Evolutionary conservation across 805 yeast genomes (phyloP), one percentile per base, ranked within the genome.

Genomic region (Scheffersomyces ergatensis): DNA sequence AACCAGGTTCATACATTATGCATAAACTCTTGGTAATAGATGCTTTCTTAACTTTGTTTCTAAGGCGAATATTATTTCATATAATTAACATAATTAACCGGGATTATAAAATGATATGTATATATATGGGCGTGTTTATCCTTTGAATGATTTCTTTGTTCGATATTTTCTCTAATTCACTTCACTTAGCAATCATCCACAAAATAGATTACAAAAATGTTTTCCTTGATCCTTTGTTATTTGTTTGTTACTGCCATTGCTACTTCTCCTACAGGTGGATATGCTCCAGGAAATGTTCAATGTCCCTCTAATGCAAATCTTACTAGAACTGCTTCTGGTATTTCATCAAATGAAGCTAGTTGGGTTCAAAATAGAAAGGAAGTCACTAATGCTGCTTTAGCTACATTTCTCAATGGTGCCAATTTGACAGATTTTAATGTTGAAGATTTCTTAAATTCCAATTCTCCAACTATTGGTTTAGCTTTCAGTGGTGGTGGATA

Each of bases 211-310:
- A n/a, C n/a, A n/a, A n/a, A n/a, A n/a, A n/a, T n/a, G n/a, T n/a
- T n/a, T n/a, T n/a, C n/a, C n/a, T n/a, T n/a, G n/a, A n/a, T n/a
- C n/a, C n/a, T 25, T 25, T 25, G 8, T 11, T 25, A 25, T 25
- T 13, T 17, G 25, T 23, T 19, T 33, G 36, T 16, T n/a, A 21
- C 31, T 37, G 33, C 30, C 23, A 31, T 36, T 21, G 47, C 69
- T 1, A 76, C 76, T 78, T 72, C 79, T 3, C 82, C 81, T 3
- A 67, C 77, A 0, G 70, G 74, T 39, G 67, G 77, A 0, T 83
- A 83, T 47, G 83, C 83, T 3, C 89, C 89, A 1, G 80, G 76
- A 0, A 60, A 62, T 13, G 76, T 79, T 4, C 58, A 67, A 2
- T 82, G 88, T 60, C 85, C 85, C 0, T 27, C 43, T n/a, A 33